phyloP scores from a whole-genome alignment of 2,329 filamentous ascomycete genomes.

The Helminthosporium solani region DNA sequence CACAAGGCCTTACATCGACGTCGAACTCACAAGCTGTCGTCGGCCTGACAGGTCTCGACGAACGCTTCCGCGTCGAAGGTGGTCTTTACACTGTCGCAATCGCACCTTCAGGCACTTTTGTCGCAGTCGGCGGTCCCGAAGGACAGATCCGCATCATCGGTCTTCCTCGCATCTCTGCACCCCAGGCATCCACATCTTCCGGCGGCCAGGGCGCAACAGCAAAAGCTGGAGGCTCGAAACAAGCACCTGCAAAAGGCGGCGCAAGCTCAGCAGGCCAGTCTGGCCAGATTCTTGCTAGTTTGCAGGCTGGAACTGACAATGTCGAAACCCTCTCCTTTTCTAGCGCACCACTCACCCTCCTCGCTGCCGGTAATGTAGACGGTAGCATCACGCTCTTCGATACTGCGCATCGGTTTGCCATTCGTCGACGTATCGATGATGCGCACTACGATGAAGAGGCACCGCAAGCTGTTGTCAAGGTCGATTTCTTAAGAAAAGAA shows the following conservation, averaged over 20 bases:
- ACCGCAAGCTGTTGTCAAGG: slow-evolving; percentile 86
- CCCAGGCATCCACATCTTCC: slow-evolving; percentile 39
- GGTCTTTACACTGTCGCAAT: slow-evolving; percentile 87
- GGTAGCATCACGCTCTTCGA: slow-evolving; percentile 82
- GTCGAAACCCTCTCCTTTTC: slow-evolving; percentile 75
- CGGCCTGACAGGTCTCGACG: slow-evolving; percentile 74
- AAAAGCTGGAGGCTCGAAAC: slow-evolving; percentile 51
- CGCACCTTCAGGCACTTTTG: slow-evolving; percentile 74
- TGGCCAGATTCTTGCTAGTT: slow-evolving; percentile 75
- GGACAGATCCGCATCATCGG: slow-evolving; percentile 84
- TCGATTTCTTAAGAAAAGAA: slow-evolving; percentile 72
- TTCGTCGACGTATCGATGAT: slow-evolving; percentile 76
- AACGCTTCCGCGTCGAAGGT: slow-evolving; percentile 88
- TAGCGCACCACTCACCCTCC: slow-evolving; percentile 59
- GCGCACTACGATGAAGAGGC: slow-evolving; percentile 73
- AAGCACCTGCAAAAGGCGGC: slow-evolving; percentile 44
- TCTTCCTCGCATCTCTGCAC: slow-evolving; percentile 63
- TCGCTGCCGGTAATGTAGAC: slow-evolving; percentile 65
- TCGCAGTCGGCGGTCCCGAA: slow-evolving; percentile 83
- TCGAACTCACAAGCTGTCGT: slow-evolving; percentile 67
- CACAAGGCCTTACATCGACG: slow-evolving; percentile 58
- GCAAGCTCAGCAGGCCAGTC: slow-evolving; percentile 51
- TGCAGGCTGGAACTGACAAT: slow-evolving; percentile 76
- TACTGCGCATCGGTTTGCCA: slow-evolving; percentile 78
- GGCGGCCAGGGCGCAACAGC: slow-evolving; percentile 50